A percentile compares a stretch with the other conserved stretches of the same genome.
Conservation (phyloP, 2,329 filamentous ascomycete species). For the Passalora sequoiae region DNA sequence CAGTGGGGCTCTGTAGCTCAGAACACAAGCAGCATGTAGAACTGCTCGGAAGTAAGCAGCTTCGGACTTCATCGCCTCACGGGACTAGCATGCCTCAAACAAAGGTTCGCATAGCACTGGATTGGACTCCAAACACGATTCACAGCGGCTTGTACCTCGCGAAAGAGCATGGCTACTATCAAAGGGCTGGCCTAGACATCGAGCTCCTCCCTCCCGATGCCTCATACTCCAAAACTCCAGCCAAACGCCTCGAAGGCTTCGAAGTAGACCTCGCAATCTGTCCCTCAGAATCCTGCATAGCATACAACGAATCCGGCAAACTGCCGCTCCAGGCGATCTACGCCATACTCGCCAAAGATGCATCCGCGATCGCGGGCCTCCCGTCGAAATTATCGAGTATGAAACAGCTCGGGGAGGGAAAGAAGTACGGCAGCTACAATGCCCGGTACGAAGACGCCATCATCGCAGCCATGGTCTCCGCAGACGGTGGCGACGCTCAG, state of each 20-base stretch:
- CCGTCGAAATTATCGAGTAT: constrained; percentile 23
- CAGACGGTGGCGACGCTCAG: constrained; percentile 25
- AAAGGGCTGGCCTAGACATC: constrained; percentile 23
- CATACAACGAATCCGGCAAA: constrained; percentile 29
- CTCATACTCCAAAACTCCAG: constrained; percentile 29
- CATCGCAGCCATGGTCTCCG: constrained; percentile 26
- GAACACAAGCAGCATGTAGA: no score
- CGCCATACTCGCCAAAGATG: constrained; percentile 32
- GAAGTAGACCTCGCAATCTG: constrained; percentile 32
- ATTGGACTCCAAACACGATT: constrained; percentile 35
- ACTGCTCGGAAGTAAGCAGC: no score
- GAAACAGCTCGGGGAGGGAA: constrained; percentile 24
- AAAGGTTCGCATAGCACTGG: constrained; percentile 29
- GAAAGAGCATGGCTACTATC: constrained; percentile 23
- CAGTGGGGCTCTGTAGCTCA: no score
- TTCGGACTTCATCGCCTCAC: no score
- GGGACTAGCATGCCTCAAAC: constrained; percentile 9
- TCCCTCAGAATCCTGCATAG: constrained; percentile 32
- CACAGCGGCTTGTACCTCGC: constrained; percentile 32
- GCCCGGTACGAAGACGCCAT: constrained; percentile 32
- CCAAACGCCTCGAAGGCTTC: constrained; percentile 25
- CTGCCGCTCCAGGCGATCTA: constrained; percentile 32
- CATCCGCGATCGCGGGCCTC: constrained; percentile 28
- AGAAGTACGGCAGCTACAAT: constrained; percentile 31
- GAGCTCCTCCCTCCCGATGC: constrained; percentile 28